Conservation (phyloP, 352 stramenopile genomes). For the Thraustotheca clavata region DNA sequence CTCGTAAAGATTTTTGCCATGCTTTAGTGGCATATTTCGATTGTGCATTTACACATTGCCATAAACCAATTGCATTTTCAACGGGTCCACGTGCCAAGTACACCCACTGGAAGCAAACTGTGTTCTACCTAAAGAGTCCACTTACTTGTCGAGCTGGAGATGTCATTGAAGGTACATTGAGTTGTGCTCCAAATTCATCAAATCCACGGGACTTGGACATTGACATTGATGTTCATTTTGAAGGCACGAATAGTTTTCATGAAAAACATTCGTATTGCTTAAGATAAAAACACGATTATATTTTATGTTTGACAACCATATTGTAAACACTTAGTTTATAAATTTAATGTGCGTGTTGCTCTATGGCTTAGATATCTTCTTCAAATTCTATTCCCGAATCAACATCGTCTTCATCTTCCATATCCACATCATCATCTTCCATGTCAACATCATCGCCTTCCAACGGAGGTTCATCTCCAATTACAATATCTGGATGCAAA, state of each 20-base stretch:
- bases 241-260: conserved; percentile 58
- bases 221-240: conserved; percentile 71
- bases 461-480: conserved; percentile 59
- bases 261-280: conserved; percentile 72
- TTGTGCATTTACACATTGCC: conserved; percentile 93
- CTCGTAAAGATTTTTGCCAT: conserved; percentile 94
- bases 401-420: conserved; percentile 26
- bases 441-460: conserved; percentile 51
- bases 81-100: conserved; percentile 91
- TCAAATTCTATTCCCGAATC: conserved; percentile 22
- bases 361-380: conserved; percentile 34
- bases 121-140: conserved; percentile 92
- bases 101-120: conserved; percentile 99
- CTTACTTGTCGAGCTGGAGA: conserved; percentile 82
- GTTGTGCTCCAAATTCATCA: conserved; percentile 80
- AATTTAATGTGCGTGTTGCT: neutral
- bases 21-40: conserved; percentile 98
- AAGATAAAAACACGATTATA: conserved; percentile 36
- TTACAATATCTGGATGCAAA: conserved; percentile 86
- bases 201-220: conserved; percentile 95
- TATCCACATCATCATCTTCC: conserved; percentile 55
- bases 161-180: conserved; percentile 83
- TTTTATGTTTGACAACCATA: conserved; percentile 1
- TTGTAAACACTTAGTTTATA: neutral
- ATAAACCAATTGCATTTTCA: conserved; percentile 95